phyloP scores from a whole-genome alignment of 495 filamentous ascomycete species.

The Penicillium robsamsonii region DNA sequence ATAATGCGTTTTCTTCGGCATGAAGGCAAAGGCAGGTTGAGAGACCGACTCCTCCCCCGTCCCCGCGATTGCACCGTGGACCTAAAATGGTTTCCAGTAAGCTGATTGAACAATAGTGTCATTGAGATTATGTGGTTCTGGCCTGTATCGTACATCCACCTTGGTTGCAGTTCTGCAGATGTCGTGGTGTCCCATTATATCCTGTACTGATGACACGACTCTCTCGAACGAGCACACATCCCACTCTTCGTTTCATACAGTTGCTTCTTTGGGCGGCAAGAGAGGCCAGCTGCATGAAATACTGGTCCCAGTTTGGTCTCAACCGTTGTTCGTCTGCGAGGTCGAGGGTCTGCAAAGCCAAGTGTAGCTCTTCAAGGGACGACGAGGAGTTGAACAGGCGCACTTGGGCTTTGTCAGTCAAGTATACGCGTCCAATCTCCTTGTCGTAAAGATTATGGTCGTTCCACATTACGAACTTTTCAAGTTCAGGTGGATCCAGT shows the following conservation, averaged over 20 bases:
- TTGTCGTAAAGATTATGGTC: constrained; percentile 76
- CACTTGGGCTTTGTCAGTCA: constrained; percentile 77
- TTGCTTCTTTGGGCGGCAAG: constrained; percentile 89
- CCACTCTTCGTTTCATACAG: constrained; percentile 97
- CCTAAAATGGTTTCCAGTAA: constrained; percentile 32
- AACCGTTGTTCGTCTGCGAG: constrained; percentile 75
- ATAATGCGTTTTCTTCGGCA: constrained; percentile 92
- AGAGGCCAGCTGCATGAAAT: constrained; percentile 94
- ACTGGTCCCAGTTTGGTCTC: constrained; percentile 93
- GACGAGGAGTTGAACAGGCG: constrained; percentile 81
- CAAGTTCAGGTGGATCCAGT: constrained; percentile 57
- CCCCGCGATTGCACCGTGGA: constrained; percentile 74
- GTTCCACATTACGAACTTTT: constrained; percentile 72
- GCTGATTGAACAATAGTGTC: not conserved
- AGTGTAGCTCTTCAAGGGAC: constrained; percentile 64
- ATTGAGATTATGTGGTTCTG: not conserved
- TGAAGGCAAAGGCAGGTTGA: constrained; percentile 91
- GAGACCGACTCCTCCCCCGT: constrained; percentile 67
- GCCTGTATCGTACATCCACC: constrained; percentile 68
- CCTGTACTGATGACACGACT: constrained; percentile 89
- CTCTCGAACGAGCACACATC: constrained; percentile 89
- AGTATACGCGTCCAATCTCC: constrained; percentile 59
- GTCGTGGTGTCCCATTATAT: constrained; percentile 94
- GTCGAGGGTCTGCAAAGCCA: constrained; percentile 64
- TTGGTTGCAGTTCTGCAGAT: constrained; percentile 85